Percentiles rank a stretch among this genome's conserved stretches.
Evolutionary conservation across 176 grass and related monocot species (phyloP).

Genomic region (Paspalum notatum): DNA sequence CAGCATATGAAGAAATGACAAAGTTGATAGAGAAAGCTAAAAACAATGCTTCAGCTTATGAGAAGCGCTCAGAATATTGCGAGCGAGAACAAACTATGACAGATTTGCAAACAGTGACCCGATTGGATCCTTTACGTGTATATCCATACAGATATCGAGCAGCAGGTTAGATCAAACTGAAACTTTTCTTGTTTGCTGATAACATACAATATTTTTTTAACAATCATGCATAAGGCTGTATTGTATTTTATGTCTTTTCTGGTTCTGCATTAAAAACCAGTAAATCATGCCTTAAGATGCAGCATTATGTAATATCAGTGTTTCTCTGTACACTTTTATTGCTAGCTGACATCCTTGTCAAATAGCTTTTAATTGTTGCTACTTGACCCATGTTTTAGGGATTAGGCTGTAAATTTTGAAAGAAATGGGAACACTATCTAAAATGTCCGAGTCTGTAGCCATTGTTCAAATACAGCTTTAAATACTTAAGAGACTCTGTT

Average conservation of each 20-base stretch:
- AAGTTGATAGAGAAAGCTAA: slow-evolving; percentile 84
- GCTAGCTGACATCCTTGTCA: neutral
- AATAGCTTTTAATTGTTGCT: slow-evolving; percentile 3
- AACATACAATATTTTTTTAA: slow-evolving; percentile 17
- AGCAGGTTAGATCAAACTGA: slow-evolving; percentile 67
- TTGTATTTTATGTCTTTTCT: neutral
- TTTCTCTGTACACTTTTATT: neutral
- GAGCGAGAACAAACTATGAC: slow-evolving; percentile 75
- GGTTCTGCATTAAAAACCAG: neutral
- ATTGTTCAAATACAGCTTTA: slow-evolving; percentile 13
- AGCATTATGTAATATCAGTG: neutral
- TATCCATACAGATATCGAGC: slow-evolving; percentile 95
- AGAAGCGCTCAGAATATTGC: slow-evolving; percentile 92
- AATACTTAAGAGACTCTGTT: neutral
- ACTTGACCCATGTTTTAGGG: neutral
- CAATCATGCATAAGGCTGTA: neutral
- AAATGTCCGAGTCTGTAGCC: neutral
- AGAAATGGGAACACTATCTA: slow-evolving; percentile 12
- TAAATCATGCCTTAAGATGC: slow-evolving; percentile 6
- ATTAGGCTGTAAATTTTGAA: neutral
- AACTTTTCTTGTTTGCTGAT: slow-evolving; percentile 18
- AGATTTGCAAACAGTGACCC: slow-evolving; percentile 80
- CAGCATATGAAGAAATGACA: slow-evolving; percentile 92
- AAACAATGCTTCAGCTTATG: slow-evolving; percentile 93
- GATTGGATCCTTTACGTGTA: slow-evolving; percentile 81